phyloP scores from a whole-genome alignment of 352 stramenopile genomes.

The Pythium phragmiticola region DNA sequence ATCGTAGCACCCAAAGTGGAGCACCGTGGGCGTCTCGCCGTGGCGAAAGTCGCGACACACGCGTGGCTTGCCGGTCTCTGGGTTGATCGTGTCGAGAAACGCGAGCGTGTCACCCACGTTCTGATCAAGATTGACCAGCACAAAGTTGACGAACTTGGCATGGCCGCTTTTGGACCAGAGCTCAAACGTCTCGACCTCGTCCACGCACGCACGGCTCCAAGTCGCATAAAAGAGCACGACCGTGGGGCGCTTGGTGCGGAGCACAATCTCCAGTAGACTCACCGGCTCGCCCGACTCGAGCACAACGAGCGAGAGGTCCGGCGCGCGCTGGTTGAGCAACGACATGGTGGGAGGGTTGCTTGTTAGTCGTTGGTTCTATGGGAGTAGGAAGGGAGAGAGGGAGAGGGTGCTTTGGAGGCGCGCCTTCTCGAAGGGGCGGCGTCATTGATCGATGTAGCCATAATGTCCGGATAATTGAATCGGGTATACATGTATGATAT shows the following conservation, averaged over 20 bases:
- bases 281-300: conserved; percentile 46
- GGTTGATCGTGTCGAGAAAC: conserved; percentile 47
- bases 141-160: conserved; percentile 52
- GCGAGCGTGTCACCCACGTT: conserved; percentile 46
- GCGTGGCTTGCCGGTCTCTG: conserved; percentile 36
- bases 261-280: conserved; percentile 36
- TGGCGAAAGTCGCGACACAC: conserved; percentile 52
- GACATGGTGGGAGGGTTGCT: conserved; percentile 31
- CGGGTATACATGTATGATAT: too few relatives aligned
- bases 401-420: too few relatives aligned
- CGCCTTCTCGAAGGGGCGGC: too few relatives aligned
- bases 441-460: too few relatives aligned
- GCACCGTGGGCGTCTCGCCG: conserved; percentile 44
- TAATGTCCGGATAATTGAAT: too few relatives aligned
- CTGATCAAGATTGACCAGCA: conserved; percentile 65
- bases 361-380: too few relatives aligned
- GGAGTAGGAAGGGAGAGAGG: neutral
- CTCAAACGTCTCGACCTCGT: conserved; percentile 57
- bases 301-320: conserved; percentile 48
- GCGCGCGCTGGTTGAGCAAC: conserved; percentile 47
- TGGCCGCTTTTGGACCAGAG: conserved; percentile 51
- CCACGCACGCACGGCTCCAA: conserved; percentile 53
- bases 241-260: conserved; percentile 35
- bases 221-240: conserved; percentile 66
- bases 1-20: conserved; percentile 52